phyloP scores from a whole-genome alignment of 768 basidiomycete species.

The Cystofilobasidium macerans region DNA sequence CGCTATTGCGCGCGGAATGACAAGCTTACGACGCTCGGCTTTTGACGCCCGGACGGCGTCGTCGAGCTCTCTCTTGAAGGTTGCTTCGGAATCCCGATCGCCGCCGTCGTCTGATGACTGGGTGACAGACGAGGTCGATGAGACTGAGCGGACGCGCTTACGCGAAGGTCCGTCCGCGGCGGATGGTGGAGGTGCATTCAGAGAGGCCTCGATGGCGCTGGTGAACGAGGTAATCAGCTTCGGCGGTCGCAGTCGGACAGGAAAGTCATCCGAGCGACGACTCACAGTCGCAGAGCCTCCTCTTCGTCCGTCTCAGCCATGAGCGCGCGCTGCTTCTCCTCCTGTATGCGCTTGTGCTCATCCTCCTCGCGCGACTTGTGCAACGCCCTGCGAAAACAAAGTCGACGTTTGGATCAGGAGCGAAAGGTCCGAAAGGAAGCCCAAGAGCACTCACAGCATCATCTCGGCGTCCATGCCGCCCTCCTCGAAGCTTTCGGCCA shows the following conservation, averaged over 20 bases:
- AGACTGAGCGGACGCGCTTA: background rate
- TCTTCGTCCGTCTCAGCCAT: background rate
- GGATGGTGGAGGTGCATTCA: background rate
- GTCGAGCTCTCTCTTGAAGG: background rate
- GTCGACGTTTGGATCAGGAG: too few relatives aligned
- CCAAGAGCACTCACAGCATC: background rate
- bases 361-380: conserved; percentile 1
- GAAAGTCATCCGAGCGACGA: too few relatives aligned
- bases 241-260: too few relatives aligned
- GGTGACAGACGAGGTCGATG: background rate
- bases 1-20: background rate
- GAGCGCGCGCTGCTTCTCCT: background rate
- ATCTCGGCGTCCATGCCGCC: background rate
- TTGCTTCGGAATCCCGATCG: background rate
- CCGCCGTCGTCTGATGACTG: background rate
- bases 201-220: background rate
- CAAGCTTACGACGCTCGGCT: background rate
- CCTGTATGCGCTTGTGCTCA: background rate
- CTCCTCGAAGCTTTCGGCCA: background rate
- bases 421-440: too few relatives aligned
- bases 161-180: background rate
- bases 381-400: background rate
- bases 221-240: background rate
- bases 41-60: background rate
- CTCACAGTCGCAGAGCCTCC: background rate